Evolutionary conservation across 2,329 filamentous ascomycete genomes (phyloP), one percentile per base, ranked within the genome.

Genomic region (Phialophora chinensis): DNA sequence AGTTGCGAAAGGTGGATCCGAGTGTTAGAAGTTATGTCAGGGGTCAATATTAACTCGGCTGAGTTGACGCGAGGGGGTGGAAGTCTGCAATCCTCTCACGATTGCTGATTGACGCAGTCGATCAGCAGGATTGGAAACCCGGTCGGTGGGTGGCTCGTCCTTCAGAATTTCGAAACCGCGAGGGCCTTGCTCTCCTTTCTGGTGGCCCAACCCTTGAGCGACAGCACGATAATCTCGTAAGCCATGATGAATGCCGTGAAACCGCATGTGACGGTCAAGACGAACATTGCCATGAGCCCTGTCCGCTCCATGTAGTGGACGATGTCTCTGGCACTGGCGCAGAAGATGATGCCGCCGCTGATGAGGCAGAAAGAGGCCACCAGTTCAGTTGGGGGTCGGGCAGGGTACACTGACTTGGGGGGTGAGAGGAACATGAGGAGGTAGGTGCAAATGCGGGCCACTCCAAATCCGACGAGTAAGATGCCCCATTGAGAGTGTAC

Each of bases 401-500:
- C 91, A 0, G 94, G 92, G 23, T 93, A 84, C 68, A 91, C 85
- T 0, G 92, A 96, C 31, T 83, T 89, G 1, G 93, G 93, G 17
- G 93, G 93, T 71, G 88, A 88, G 61, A 97, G 81, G 77, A 90
- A 98, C 66, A 92, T 79, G 49, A 93, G 79, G 4, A 95, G 78
- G 76, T 97, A 98, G 6, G 93, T 96, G 63, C 91, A 80, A 1
- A 84, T 88, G 55, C 94, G 88, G 27, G 92, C 89, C 65, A 96
- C 84, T 0, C 93, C 90, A 62, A 92, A 93, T 29, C 90, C 92
- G 55, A 91, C 85, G 61, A 98, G 85, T 71, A 98, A 85, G 74
- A 88, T 88, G 29, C 94, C 94, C 94, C 94, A 98, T 78, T 97
- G 93, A 75, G 90, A 90, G 80, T 98, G 94, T 57, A 98, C 86